Conservation (phyloP, 495 filamentous ascomycete species). For the Neohortaea acidophila region DNA sequence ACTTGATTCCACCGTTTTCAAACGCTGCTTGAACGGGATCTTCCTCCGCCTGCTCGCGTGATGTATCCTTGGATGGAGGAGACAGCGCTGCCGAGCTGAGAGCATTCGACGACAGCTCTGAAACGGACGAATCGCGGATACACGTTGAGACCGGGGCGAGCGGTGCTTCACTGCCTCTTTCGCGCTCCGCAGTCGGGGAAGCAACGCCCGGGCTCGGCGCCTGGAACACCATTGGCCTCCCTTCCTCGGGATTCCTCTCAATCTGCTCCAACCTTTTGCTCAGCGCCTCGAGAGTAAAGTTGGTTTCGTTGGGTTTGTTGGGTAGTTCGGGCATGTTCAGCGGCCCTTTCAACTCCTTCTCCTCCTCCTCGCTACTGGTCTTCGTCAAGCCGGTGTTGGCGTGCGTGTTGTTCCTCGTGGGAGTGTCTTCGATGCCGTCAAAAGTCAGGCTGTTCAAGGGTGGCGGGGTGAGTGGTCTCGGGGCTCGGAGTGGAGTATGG, state of each 20-base stretch:
- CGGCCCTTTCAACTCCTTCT: slow-evolving; percentile 26
- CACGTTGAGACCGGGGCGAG: neutral
- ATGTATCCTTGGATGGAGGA: neutral
- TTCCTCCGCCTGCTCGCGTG: neutral
- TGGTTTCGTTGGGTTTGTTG: slow-evolving; percentile 8
- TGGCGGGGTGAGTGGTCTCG: slow-evolving; percentile 6
- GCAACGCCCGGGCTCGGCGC: slow-evolving; percentile 10
- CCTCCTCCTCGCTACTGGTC: slow-evolving; percentile 29
- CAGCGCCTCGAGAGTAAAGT: slow-evolving; percentile 16
- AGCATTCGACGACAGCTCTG: neutral
- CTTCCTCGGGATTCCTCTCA: slow-evolving; percentile 5
- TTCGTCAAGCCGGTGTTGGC: slow-evolving; percentile 9
- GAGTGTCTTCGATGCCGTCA: slow-evolving; percentile 15
- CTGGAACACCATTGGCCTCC: slow-evolving; percentile 6
- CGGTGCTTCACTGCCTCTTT: neutral
- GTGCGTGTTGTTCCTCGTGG: slow-evolving; percentile 18
- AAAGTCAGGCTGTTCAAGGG: neutral
- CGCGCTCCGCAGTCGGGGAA: slow-evolving; percentile 1
- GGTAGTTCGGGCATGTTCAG: slow-evolving; percentile 16
- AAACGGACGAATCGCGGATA: neutral
- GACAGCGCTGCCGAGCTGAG: neutral
- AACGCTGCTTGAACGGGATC: slow-evolving; percentile 2
- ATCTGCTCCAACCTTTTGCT: slow-evolving; percentile 12
- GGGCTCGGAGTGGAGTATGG: slow-evolving; percentile 16
- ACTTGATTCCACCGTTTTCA: slow-evolving; percentile 11